A percentile compares a stretch with the other conserved stretches of the same genome.
These are phyloP conservation scores for Chaetomium globosum DNA, from an alignment of 2,329 filamentous ascomycete genomes.

Conservation along the genomic window DNA sequence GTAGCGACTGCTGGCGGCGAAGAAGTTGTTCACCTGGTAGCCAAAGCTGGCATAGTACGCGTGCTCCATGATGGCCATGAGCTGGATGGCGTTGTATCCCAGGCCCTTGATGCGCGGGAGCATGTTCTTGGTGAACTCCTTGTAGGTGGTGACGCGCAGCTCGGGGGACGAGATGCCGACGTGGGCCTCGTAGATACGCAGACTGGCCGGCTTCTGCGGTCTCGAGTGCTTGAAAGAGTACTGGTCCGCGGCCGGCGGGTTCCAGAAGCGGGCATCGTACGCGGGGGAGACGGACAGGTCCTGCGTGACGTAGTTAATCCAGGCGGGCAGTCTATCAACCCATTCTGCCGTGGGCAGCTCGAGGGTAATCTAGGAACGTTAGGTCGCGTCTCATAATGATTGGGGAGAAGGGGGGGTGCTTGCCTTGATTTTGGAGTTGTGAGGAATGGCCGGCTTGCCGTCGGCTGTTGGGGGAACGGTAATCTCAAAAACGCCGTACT, in stretches of 20 bases:
- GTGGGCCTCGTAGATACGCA: conserved; percentile 97
- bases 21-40: conserved; percentile 99
- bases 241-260: conserved; percentile 73
- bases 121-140: conserved; percentile 93
- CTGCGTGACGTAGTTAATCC: conserved; percentile 97
- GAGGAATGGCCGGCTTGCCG: conserved; percentile 77
- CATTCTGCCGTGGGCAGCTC: conserved; percentile 76
- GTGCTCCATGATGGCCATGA: conserved; percentile 99
- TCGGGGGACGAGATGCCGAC: conserved; percentile 96
- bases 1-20: conserved; percentile 93
- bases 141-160: conserved; percentile 86
- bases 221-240: conserved; percentile 84
- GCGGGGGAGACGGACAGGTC: conserved; percentile 85
- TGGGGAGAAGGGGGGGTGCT: neutral
- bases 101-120: conserved; percentile 85
- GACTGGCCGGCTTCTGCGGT: conserved; percentile 80
- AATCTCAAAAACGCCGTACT: conserved; percentile 86
- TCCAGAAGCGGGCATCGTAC: conserved; percentile 97
- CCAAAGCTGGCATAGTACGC: conserved; percentile 99
- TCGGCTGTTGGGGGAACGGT: conserved; percentile 67
- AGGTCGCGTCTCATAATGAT: neutral
- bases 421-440: conserved; percentile 97
- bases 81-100: conserved; percentile 95
- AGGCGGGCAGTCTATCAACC: conserved; percentile 86
- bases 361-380: conserved; percentile 70